phyloP scores from a whole-genome alignment of 148 eudicot species.

The Salicornia ramosissima region DNA sequence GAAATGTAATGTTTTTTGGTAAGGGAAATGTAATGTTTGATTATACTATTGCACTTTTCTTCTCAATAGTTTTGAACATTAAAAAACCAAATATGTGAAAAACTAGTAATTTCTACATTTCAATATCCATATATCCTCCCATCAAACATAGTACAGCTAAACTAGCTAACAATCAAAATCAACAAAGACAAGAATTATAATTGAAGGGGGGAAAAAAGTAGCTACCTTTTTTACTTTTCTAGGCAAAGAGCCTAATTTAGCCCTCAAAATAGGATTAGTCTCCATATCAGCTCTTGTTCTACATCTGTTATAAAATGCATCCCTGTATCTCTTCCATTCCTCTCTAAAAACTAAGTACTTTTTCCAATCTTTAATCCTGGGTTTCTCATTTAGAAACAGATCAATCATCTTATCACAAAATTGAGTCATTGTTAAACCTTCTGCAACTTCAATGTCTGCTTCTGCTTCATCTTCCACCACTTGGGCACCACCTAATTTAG shows the following conservation, averaged over 20 bases:
- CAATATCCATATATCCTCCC: not conserved
- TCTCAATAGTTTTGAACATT: not conserved
- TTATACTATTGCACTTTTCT: not conserved
- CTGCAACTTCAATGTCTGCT: constrained; percentile 46
- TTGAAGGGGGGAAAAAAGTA: not conserved
- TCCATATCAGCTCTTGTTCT: constrained; percentile 48
- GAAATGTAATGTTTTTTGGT: too few species aligned
- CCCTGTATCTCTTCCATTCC: constrained; percentile 85
- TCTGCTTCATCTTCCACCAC: constrained; percentile 44
- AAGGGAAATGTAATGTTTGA: not conserved
- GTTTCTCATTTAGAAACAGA: constrained; percentile 77
- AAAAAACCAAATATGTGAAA: not conserved
- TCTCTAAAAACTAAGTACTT: constrained; percentile 76
- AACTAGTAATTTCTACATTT: not conserved
- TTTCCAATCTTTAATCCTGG: constrained; percentile 82
- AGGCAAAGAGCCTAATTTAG: constrained; percentile 44
- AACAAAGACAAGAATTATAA: not conserved
- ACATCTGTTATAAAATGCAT: constrained; percentile 66
- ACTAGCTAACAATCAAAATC: not conserved
- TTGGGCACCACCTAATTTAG: constrained; percentile 26
- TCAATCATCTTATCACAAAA: constrained; percentile 88
- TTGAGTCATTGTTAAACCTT: constrained; percentile 81
- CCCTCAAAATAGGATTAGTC: constrained; percentile 53
- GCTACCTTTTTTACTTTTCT: constrained; percentile 75
- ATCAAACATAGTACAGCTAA: not conserved